A percentile compares a stretch with the other conserved stretches of the same genome.
Evolutionary conservation across 208 protist genomes (phyloP).

Genomic region (Crithidia sp.): DNA sequence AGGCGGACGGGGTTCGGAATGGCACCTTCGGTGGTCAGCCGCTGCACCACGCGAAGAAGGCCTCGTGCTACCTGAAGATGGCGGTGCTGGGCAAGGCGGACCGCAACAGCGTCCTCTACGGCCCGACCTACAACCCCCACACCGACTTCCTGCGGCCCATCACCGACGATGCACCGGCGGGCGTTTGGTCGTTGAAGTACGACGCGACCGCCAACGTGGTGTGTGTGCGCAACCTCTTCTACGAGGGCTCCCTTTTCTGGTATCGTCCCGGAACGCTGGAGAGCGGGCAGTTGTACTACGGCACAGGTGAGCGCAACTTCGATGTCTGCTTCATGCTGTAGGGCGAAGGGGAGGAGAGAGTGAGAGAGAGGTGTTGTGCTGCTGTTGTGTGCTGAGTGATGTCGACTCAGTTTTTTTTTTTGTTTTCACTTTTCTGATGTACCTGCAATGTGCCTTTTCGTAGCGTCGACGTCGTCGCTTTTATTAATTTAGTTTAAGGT

Average conservation of each 20-base stretch:
- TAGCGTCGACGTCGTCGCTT: no score
- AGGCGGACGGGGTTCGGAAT: slow-evolving; percentile 61
- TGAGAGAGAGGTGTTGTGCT: neutral
- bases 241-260: slow-evolving; percentile 88
- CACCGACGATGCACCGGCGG: slow-evolving; percentile 84
- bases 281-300: slow-evolving; percentile 88
- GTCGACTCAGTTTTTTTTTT: neutral
- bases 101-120: slow-evolving; percentile 73
- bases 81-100: slow-evolving; percentile 39
- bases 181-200: slow-evolving; percentile 90
- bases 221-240: slow-evolving; percentile 85
- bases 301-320: slow-evolving; percentile 84
- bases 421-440: neutral
- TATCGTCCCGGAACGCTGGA: slow-evolving; percentile 77
- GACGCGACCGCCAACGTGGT: slow-evolving; percentile 80
- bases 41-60: slow-evolving; percentile 77
- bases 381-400: no score
- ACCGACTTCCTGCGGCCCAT: slow-evolving; percentile 86
- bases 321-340: slow-evolving; percentile 88
- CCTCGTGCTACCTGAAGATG: slow-evolving; percentile 84
- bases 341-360: neutral
- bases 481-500: no score
- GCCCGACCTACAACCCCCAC: slow-evolving; percentile 81
- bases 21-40: slow-evolving; percentile 77
- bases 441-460: no score